Evolutionary conservation across 352 stramenopile genomes (phyloP).

Genomic region (Globisporangium acanthophoron): DNA sequence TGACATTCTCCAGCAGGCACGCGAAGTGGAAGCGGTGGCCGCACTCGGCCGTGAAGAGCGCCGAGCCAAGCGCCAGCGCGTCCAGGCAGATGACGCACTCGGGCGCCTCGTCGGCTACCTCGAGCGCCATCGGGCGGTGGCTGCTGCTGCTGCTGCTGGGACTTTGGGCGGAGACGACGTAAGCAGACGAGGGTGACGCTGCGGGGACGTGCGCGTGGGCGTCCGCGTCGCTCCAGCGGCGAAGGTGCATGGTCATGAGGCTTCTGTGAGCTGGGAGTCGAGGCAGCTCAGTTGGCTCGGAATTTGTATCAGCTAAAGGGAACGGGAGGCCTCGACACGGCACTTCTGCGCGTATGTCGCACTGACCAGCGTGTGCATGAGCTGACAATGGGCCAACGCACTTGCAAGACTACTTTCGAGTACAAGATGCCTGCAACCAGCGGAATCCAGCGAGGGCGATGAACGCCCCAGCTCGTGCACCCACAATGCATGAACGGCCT

Average conservation of each 20-base stretch:
- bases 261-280: neutral
- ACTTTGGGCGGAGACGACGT: neutral
- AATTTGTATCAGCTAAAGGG: too few relatives aligned
- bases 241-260: slow-evolving; percentile 37
- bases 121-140: neutral
- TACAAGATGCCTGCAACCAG: too few relatives aligned
- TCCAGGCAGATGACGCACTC: slow-evolving; percentile 87
- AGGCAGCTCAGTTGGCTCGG: too few relatives aligned
- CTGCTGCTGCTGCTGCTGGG: slow-evolving; percentile 1
- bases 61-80: slow-evolving; percentile 52
- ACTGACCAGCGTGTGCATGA: too few relatives aligned
- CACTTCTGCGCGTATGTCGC: too few relatives aligned
- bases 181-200: slow-evolving; percentile 2
- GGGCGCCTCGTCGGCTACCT: slow-evolving; percentile 27
- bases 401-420: too few relatives aligned
- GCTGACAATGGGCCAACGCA: too few relatives aligned
- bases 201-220: slow-evolving; percentile 18
- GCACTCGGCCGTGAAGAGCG: slow-evolving; percentile 82
- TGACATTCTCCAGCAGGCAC: slow-evolving; percentile 85
- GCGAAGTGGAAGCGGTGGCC: slow-evolving; percentile 85
- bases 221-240: slow-evolving; percentile 71
- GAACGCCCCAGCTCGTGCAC: too few relatives aligned
- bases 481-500: too few relatives aligned
- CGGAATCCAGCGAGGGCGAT: too few relatives aligned
- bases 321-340: too few relatives aligned